These are phyloP conservation scores for Quercus aquifolioides DNA, from an alignment of 306 rosid genomes.

Conservation along the genomic window DNA sequence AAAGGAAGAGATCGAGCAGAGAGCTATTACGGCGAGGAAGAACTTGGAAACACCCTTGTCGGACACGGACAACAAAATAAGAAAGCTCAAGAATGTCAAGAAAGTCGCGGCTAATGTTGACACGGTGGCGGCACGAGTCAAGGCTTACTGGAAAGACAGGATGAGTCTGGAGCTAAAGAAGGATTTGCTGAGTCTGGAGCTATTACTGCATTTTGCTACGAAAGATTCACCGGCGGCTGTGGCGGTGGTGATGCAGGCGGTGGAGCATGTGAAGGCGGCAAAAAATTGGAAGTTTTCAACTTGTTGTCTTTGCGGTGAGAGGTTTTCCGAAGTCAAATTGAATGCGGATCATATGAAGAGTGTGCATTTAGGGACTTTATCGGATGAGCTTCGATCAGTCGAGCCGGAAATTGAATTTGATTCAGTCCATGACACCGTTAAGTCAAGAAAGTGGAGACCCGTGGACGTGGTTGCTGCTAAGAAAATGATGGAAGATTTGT, in stretches of 20 bases:
- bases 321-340: neutral
- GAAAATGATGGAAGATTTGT: neutral
- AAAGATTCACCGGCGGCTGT: neutral
- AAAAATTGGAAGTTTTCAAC: neutral
- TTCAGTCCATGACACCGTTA: neutral
- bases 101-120: too few relatives aligned
- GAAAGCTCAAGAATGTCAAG: too few relatives aligned
- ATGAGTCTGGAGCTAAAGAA: neutral
- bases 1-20: too few relatives aligned
- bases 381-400: neutral
- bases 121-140: too few relatives aligned
- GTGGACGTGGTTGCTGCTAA: neutral
- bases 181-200: neutral
- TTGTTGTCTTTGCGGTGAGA: neutral
- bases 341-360: neutral
- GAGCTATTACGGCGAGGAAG: too few relatives aligned
- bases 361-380: neutral
- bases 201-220: neutral
- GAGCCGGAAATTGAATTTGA: neutral
- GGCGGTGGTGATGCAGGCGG: neutral
- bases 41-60: too few relatives aligned
- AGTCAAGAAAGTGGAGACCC: neutral
- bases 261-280: neutral
- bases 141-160: neutral
- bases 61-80: too few relatives aligned